A percentile compares a stretch with the other conserved stretches of the same genome.
phyloP scores from a whole-genome alignment of 306 rosid species.

The Cyclanthera cordifolia region DNA sequence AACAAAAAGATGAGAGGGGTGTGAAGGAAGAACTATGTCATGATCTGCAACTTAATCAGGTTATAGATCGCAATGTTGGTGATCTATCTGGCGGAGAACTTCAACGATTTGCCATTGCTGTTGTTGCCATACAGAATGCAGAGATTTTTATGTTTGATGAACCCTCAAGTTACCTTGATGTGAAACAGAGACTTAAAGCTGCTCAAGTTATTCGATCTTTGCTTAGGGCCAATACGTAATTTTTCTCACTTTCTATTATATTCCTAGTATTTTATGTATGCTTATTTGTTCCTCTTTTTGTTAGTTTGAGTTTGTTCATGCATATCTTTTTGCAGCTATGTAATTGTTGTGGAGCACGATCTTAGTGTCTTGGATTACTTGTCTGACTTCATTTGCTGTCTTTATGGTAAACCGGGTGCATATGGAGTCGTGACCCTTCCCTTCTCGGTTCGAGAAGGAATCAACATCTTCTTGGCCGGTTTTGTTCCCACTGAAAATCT shows the following conservation, averaged over 20 bases:
- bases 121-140: constrained; percentile 86
- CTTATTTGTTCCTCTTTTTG: background rate
- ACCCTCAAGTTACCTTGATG: constrained; percentile 97
- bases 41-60: constrained; percentile 88
- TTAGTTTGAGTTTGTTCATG: constrained; percentile 1
- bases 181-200: constrained; percentile 91
- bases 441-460: constrained; percentile 98
- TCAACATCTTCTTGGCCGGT: constrained; percentile 93
- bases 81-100: constrained; percentile 98
- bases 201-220: constrained; percentile 86
- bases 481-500: constrained; percentile 97
- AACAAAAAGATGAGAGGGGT: constrained; percentile 73
- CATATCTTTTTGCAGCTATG: constrained; percentile 60
- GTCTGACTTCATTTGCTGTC: constrained; percentile 95
- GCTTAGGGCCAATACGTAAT: constrained; percentile 81
- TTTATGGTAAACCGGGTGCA: constrained; percentile 97
- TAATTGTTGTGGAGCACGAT: constrained; percentile 97
- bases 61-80: constrained; percentile 87
- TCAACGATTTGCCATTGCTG: constrained; percentile 97
- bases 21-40: constrained; percentile 54
- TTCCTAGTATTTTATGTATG: background rate
- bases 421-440: constrained; percentile 99
- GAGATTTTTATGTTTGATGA: constrained; percentile 98
- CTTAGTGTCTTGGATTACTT: constrained; percentile 96
- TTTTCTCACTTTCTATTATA: background rate